phyloP scores from a whole-genome alignment of 176 grass and related monocot species.

The Thalia dealbata region DNA sequence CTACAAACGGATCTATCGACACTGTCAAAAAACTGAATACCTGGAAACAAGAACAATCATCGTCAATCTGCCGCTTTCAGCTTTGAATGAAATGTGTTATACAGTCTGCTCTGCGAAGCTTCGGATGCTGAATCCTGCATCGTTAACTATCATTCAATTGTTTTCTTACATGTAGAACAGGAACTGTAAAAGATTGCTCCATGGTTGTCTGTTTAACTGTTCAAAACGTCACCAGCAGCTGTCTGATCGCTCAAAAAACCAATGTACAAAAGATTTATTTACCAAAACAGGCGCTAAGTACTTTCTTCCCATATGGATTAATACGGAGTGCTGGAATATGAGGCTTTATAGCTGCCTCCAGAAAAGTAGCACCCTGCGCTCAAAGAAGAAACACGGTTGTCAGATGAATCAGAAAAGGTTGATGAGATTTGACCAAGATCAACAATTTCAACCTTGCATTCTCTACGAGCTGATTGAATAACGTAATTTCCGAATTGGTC shows the following conservation, averaged over 20 bases:
- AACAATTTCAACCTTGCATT: constrained; percentile 10
- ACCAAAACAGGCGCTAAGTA: neutral
- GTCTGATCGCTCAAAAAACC: neutral
- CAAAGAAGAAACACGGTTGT: neutral
- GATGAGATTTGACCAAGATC: neutral
- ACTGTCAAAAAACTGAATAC: too few relatives aligned
- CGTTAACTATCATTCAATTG: neutral
- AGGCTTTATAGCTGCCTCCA: neutral
- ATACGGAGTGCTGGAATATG: constrained; percentile 3
- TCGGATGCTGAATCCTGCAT: neutral
- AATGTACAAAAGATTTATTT: neutral
- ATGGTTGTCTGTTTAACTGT: neutral
- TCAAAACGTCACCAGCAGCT: neutral
- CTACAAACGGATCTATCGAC: neutral
- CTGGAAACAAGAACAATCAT: neutral
- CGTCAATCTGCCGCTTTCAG: neutral
- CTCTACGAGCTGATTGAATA: constrained; percentile 13
- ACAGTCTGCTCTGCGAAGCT: neutral
- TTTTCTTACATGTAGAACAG: neutral
- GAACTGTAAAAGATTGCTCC: neutral
- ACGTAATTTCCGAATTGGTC: constrained; percentile 12
- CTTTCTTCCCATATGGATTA: constrained; percentile 3
- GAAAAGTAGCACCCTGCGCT: neutral
- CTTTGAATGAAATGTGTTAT: neutral
- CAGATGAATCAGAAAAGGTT: neutral